phyloP scores from a whole-genome alignment of 768 basidiomycete genomes.

The Phlebiopsis flavidoalba region DNA sequence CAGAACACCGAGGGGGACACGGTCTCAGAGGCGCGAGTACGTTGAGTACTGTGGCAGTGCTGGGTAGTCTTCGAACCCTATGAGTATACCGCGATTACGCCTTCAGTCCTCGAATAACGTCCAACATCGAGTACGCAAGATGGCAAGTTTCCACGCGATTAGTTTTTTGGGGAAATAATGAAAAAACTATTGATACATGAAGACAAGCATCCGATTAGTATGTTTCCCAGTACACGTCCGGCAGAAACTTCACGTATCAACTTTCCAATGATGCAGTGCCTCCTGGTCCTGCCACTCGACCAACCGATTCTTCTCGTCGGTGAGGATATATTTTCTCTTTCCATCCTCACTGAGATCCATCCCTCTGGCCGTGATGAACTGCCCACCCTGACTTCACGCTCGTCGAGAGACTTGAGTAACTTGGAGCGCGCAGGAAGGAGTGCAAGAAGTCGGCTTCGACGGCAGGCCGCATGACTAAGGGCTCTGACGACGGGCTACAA shows the following conservation, averaged over 20 bases:
- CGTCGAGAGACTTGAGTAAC: constrained; percentile 44
- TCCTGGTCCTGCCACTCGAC: constrained; percentile 61
- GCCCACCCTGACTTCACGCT: constrained; percentile 17
- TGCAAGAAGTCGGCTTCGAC: constrained; percentile 57
- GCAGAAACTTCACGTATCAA: constrained; percentile 79
- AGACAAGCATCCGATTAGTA: constrained; percentile 37
- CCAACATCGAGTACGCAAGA: too few relatives aligned
- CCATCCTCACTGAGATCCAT: constrained; percentile 34
- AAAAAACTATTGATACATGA: background rate
- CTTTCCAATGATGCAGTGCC: constrained; percentile 73
- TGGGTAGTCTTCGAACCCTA: too few relatives aligned
- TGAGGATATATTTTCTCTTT: constrained; percentile 47
- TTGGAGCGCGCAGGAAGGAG: constrained; percentile 62
- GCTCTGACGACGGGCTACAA: constrained; percentile 55
- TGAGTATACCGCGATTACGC: too few relatives aligned
- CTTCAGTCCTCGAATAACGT: too few relatives aligned
- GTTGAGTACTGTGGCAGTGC: too few relatives aligned
- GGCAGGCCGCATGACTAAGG: constrained; percentile 56
- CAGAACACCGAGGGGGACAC: too few relatives aligned
- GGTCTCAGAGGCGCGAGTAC: too few relatives aligned
- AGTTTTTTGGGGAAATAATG: background rate
- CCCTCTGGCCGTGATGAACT: constrained; percentile 12
- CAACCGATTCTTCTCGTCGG: constrained; percentile 58
- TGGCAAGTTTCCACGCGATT: too few relatives aligned
- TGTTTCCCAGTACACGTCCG: constrained; percentile 72